Evolutionary conservation across 2,329 filamentous ascomycete species (phyloP).

Genomic region (Orbilia quercus): DNA sequence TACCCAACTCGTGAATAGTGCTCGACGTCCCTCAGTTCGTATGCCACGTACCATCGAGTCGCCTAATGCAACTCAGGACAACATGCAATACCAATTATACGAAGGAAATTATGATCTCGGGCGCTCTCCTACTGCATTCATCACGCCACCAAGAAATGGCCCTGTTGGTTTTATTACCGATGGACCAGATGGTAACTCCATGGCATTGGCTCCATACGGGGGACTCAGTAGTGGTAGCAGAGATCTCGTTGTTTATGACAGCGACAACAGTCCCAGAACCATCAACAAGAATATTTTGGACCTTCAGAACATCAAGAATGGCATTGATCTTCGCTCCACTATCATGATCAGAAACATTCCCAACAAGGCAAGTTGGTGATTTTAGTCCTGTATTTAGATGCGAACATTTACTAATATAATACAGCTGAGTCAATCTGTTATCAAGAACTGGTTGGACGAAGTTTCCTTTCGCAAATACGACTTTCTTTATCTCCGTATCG

Average conservation of each 20-base stretch:
- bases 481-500: slow-evolving; percentile 93
- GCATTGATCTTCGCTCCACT: slow-evolving; percentile 26
- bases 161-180: not conserved
- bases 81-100: not conserved
- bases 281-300: slow-evolving; percentile 65
- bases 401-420: slow-evolving; percentile 68
- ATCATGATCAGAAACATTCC: slow-evolving; percentile 94
- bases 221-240: slow-evolving; percentile 55
- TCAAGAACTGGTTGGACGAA: slow-evolving; percentile 67
- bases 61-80: not conserved
- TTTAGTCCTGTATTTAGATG: too few relatives aligned
- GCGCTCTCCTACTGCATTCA: not conserved
- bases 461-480: slow-evolving; percentile 86
- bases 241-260: slow-evolving; percentile 11
- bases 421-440: slow-evolving; percentile 19
- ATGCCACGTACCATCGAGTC: not conserved
- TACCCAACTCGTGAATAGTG: slow-evolving; percentile 65
- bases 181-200: slow-evolving; percentile 69
- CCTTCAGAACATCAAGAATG: slow-evolving; percentile 28
- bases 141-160: slow-evolving; percentile 2
- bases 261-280: slow-evolving; percentile 48
- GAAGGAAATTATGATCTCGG: too few relatives aligned
- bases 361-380: slow-evolving; percentile 85
- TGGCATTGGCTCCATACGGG: slow-evolving; percentile 50
- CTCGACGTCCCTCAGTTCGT: slow-evolving; percentile 62